These are phyloP conservation scores for Acorus calamus DNA, from an alignment of 106 monocot genomes.

Conservation along the genomic window DNA sequence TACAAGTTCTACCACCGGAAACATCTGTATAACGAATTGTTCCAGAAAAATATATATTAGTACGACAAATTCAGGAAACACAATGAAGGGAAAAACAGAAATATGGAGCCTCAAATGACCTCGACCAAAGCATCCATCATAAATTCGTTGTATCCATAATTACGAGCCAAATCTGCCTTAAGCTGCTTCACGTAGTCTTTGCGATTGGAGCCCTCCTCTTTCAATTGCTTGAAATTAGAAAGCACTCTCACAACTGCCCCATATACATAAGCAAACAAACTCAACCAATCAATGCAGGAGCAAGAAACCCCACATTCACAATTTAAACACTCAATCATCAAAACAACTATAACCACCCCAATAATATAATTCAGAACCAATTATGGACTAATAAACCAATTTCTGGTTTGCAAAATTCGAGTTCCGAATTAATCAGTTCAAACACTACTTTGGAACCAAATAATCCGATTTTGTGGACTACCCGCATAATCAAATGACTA, in stretches of 20 bases:
- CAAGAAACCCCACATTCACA: background rate
- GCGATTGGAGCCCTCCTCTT: conserved; percentile 54
- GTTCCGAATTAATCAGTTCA: too few relatives aligned
- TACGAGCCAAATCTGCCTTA: conserved; percentile 57
- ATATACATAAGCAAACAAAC: conserved; percentile 2
- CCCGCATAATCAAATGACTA: too few relatives aligned
- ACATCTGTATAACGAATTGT: conserved; percentile 36
- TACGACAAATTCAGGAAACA: background rate
- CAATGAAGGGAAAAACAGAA: conserved; percentile 4
- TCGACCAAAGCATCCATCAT: conserved; percentile 67
- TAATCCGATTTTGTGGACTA: too few relatives aligned
- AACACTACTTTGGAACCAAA: too few relatives aligned
- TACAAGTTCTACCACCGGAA: conserved; percentile 66
- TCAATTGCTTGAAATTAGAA: conserved; percentile 65
- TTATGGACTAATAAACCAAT: too few relatives aligned
- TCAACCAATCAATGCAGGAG: background rate
- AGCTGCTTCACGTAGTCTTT: conserved; percentile 76
- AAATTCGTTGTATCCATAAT: conserved; percentile 95
- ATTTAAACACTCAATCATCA: background rate
- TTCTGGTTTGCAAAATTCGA: too few relatives aligned
- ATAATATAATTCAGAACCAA: too few relatives aligned
- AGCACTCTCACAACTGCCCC: conserved; percentile 65
- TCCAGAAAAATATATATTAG: background rate
- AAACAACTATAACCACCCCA: too few relatives aligned
- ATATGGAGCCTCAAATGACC: conserved; percentile 18